Evolutionary conservation across 2,329 filamentous ascomycete genomes (phyloP), one percentile per base, ranked within the genome.

Genomic region (Paramyrothecium roridum): DNA sequence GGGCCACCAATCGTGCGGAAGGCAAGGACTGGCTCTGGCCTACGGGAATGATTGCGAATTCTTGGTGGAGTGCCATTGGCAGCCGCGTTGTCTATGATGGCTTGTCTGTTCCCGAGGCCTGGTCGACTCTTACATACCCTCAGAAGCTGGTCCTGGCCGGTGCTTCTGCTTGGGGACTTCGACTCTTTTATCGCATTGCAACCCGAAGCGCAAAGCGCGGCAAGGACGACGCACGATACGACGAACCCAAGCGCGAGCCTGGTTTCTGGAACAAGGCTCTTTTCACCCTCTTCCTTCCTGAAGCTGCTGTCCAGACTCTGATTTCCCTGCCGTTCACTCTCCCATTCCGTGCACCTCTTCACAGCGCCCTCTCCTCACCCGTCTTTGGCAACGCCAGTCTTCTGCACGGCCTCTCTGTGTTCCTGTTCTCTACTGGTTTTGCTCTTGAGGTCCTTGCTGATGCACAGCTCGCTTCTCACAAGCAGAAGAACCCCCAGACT

Each of bases 21-120:
- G 52, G 52, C 19, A 53, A 53, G 52, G 52, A 53, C 26, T 53
- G 52, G 52, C 52, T 53, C 6, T 53, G 52, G 52, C 43, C 52
- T 11, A 17, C 26, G 3, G 52, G 52, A 17, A 53, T 53, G 43
- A 53, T 43, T 8, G 43, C 43, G 12, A 53, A 53, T 33, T 43
- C 52, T 20, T 53, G 40, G 52, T 53, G 52, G 52, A 53, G 52
- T 23, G 52, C 52, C 22, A 47, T 53, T 23, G 52, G 52, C 12
- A 37, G 40, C 19, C 52, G 52, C 19, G 45, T 53, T 7, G 43
- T 53, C 21, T 33, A 48, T 43, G 52, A 48, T 21, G 52, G 52
- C 21, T 19, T 53, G 40, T 48, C 52, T 23, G 16, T 48, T 22
- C 20, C 43, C 10, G 20, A 53, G 23, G 52, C 52, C n/a, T 53